Base-by-base conservation (phyloP, 2,329 filamentous ascomycete species). In the Salinomyces thailandicus region DNA sequence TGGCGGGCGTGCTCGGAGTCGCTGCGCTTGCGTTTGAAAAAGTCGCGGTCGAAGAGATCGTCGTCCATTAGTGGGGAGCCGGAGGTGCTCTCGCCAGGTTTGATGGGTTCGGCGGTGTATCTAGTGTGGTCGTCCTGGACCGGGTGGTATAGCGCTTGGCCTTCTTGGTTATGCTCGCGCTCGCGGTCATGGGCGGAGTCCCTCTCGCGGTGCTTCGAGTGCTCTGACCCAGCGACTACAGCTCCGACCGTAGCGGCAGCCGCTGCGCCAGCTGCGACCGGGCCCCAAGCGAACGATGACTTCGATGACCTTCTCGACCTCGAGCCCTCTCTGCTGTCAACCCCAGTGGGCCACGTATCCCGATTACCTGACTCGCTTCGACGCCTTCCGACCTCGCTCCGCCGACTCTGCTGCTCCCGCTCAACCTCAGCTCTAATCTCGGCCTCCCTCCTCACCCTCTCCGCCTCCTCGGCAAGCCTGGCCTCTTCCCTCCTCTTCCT, bases 21-120 rank as follows among this genome's bases (percentile, higher is more conserved):
- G 14, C 41, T 49, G 15, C 56, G 49, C 39, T 56, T 54, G 29
- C 49, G 49, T 45, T 60, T 62, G 53, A 68, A 68, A 26, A 65
- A 61, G 24, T 66, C 54, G 0, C 60, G 64, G 29, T 68, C 59
- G 45, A 62, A 64, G 22, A 68, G 58, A 12, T 66, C 64, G 11
- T 68, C 66, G 31, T 68, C 63, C 37, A 58, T 59, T 17, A 63
- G 49, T 5, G 56, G 55, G 18, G 57, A 53, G 14, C 62, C 58
- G 18, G 51, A 52, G 15, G 58, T 53, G 31, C 56, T 54, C 12
- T 50, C 47, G 22, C 45, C 44, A 2, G 59, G 57, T 28, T 42
- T 46, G 37, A 56, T 50, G 27, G 55, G 38, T 18, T 37, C 24
- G 9, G 42, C 30, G 8, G 36, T 37, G 30, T 37, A 44, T 20